Conservation (phyloP, 768 basidiomycete genomes). For the Lactarius psammicola region DNA sequence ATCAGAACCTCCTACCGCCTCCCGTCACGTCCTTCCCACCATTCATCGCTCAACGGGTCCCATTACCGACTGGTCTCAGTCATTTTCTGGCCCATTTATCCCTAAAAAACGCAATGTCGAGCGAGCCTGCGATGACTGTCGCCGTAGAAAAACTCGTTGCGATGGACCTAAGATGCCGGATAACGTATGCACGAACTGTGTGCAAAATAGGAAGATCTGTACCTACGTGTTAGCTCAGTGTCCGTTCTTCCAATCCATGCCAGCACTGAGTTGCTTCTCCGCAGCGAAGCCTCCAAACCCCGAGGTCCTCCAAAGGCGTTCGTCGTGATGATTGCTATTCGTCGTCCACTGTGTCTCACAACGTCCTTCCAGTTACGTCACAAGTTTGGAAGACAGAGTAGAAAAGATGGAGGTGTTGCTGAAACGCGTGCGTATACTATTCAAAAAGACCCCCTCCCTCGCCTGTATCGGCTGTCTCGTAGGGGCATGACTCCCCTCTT, state of each 20-base stretch:
- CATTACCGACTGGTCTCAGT: slow-evolving; percentile 15
- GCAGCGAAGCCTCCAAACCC: slow-evolving; percentile 40
- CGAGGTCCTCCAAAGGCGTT: slow-evolving; percentile 43
- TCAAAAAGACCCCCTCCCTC: neutral
- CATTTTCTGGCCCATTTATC: slow-evolving; percentile 23
- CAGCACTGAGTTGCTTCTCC: slow-evolving; percentile 3
- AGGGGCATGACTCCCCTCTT: neutral
- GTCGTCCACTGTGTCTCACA: slow-evolving; percentile 5
- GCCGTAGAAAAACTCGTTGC: slow-evolving; percentile 37
- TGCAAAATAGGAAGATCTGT: slow-evolving; percentile 35
- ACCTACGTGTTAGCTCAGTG: slow-evolving; percentile 36
- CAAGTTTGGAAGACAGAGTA: slow-evolving; percentile 38
- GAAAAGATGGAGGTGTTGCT: slow-evolving; percentile 40
- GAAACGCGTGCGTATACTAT: slow-evolving; percentile 36
- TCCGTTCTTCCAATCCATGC: neutral
- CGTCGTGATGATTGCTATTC: slow-evolving; percentile 26
- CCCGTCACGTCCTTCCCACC: slow-evolving; percentile 10
- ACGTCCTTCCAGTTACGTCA: slow-evolving; percentile 34
- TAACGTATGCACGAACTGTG: slow-evolving; percentile 41
- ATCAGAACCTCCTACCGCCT: slow-evolving; percentile 11
- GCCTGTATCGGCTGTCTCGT: neutral
- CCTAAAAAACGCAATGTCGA: slow-evolving; percentile 38
- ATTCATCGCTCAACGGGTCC: neutral
- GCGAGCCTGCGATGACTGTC: slow-evolving; percentile 39
- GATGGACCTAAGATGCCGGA: slow-evolving; percentile 38